Percentiles rank a stretch among this genome's conserved stretches.
These are phyloP conservation scores for Erythrophleum fordii DNA, from an alignment of 306 rosid genomes.

Conservation along the genomic window DNA sequence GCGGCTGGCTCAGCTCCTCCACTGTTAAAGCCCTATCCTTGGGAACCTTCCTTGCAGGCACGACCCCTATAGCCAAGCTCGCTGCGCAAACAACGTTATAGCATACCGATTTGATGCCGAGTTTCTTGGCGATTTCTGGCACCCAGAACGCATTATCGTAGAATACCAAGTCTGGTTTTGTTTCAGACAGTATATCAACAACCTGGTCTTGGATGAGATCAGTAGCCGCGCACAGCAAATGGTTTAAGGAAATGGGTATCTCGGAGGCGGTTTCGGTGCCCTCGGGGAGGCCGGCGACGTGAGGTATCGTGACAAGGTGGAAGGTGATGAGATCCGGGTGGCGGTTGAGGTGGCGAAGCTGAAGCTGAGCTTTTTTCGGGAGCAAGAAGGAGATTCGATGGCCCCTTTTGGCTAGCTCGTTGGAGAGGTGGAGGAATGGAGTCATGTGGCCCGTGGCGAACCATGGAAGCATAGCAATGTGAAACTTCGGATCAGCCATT, in stretches of 20 bases:
- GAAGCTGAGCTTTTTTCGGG: slow-evolving; percentile 44
- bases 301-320: slow-evolving; percentile 39
- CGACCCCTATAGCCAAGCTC: slow-evolving; percentile 36
- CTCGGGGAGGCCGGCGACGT: slow-evolving; percentile 47
- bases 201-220: slow-evolving; percentile 50
- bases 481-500: slow-evolving; percentile 35
- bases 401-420: slow-evolving; percentile 58
- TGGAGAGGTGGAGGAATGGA: slow-evolving; percentile 55
- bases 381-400: slow-evolving; percentile 43
- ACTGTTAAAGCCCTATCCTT: slow-evolving; percentile 34
- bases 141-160: slow-evolving; percentile 59
- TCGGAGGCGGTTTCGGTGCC: slow-evolving; percentile 56
- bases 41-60: slow-evolving; percentile 37
- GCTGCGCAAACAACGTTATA: slow-evolving; percentile 53
- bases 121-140: slow-evolving; percentile 19
- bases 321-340: slow-evolving; percentile 51
- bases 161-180: slow-evolving; percentile 44
- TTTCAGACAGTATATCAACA: background rate
- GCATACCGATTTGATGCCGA: slow-evolving; percentile 41
- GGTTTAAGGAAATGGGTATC: slow-evolving; percentile 31
- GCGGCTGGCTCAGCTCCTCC: slow-evolving; percentile 51
- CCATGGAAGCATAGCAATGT: slow-evolving; percentile 63
- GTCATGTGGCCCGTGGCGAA: slow-evolving; percentile 64
- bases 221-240: slow-evolving; percentile 38
- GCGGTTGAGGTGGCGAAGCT: slow-evolving; percentile 37